Percentiles rank a stretch among this genome's conserved stretches.
These are phyloP conservation scores for Suillus brevipes DNA, from an alignment of 768 basidiomycete genomes.

Conservation along the genomic window DNA sequence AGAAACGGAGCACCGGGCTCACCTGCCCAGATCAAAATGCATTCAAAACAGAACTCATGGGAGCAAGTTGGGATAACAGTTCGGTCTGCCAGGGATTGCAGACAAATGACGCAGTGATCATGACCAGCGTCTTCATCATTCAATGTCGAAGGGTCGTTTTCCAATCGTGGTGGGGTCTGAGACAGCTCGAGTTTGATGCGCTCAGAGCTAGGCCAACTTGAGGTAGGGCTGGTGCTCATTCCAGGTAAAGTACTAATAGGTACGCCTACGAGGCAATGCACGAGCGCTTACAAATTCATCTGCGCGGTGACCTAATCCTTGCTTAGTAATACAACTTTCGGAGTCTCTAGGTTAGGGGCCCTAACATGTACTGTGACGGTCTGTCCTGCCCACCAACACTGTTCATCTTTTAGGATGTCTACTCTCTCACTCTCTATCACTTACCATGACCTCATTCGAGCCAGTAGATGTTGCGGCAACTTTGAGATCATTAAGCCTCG, in stretches of 20 bases:
- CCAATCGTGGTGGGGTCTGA: conserved; percentile 16
- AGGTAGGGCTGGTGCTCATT: conserved; percentile 8
- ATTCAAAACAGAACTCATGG: conserved; percentile 94
- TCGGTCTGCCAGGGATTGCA: conserved; percentile 73
- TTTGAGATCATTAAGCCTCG: too few species aligned
- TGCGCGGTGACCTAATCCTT: too few species aligned
- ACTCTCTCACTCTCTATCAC: too few species aligned
- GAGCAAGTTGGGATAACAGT: conserved; percentile 84
- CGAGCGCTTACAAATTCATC: background rate
- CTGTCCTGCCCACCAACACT: too few species aligned
- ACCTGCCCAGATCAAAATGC: conserved; percentile 86
- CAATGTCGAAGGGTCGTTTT: background rate
- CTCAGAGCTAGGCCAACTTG: conserved; percentile 30
- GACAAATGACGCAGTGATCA: conserved; percentile 82
- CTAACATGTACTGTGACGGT: too few species aligned
- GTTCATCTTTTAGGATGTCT: too few species aligned
- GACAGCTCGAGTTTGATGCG: conserved; percentile 37
- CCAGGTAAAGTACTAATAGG: background rate
- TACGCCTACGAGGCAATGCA: background rate
- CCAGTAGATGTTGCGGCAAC: too few species aligned
- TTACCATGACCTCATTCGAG: too few species aligned
- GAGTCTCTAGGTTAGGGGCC: too few species aligned
- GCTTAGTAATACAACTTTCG: too few species aligned
- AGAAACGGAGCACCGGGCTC: conserved; percentile 9
- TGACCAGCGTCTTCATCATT: conserved; percentile 15